Conservation (phyloP, 768 basidiomycete species). For the Sporobolomyces pararoseus region DNA sequence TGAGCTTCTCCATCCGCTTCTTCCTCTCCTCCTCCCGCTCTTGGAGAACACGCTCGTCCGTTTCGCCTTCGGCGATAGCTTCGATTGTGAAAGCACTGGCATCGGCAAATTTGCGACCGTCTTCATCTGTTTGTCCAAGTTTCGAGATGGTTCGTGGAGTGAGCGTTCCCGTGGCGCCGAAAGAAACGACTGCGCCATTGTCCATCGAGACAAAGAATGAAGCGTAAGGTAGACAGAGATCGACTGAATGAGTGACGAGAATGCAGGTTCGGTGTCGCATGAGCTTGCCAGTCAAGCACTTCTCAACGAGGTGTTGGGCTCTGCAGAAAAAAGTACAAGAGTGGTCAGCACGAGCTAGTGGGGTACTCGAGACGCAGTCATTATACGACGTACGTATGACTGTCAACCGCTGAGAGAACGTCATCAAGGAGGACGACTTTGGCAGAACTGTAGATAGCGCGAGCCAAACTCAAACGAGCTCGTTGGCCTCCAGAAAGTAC, state of each 20-base stretch:
- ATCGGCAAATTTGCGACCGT: slow-evolving; percentile 1
- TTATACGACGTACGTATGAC: slow-evolving; percentile 59
- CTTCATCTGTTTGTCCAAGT: slow-evolving; percentile 28
- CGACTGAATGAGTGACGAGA: slow-evolving; percentile 90
- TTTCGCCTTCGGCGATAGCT: slow-evolving; percentile 13
- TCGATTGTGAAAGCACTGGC: slow-evolving; percentile 28
- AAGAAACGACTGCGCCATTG: slow-evolving; percentile 25
- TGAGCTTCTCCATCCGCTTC: slow-evolving; percentile 21
- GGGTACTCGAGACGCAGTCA: slow-evolving; percentile 61
- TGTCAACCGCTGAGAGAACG: slow-evolving; percentile 48
- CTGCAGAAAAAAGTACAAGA: neutral
- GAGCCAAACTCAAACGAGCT: slow-evolving; percentile 60
- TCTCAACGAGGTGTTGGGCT: slow-evolving; percentile 71
- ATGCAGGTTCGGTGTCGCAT: slow-evolving; percentile 75
- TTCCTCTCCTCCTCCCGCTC: slow-evolving; percentile 20
- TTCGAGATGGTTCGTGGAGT: neutral
- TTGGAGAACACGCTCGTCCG: neutral
- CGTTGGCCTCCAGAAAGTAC: slow-evolving; percentile 41
- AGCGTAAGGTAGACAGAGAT: slow-evolving; percentile 76
- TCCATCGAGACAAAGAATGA: slow-evolving; percentile 57
- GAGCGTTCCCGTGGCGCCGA: slow-evolving; percentile 14
- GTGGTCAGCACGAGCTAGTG: slow-evolving; percentile 50
- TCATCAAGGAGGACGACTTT: slow-evolving; percentile 47
- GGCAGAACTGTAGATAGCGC: slow-evolving; percentile 85
- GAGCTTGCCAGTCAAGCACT: slow-evolving; percentile 75